Percentiles rank a stretch among this genome's conserved stretches.
phyloP scores from a whole-genome alignment of 73 alveolate species.

The Paramecium octaurelia region DNA sequence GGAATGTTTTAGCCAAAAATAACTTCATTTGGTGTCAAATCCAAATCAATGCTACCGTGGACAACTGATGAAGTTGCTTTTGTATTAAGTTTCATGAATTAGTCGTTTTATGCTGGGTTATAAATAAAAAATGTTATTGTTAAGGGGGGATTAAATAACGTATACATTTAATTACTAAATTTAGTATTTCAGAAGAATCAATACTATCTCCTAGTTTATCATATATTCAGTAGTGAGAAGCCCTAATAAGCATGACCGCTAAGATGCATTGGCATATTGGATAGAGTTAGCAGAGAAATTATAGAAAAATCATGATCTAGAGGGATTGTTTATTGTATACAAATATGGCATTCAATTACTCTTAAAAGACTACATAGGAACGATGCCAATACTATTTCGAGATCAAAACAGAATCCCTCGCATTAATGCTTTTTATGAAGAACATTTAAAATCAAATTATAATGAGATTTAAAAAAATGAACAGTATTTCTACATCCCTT shows the following conservation, averaged over 20 bases:
- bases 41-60: neutral
- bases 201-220: neutral
- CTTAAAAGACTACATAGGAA: neutral
- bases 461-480: neutral
- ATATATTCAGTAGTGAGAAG: conserved; percentile 17
- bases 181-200: conserved; percentile 24
- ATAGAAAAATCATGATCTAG: neutral
- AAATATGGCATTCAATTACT: neutral
- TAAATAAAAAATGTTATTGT: neutral
- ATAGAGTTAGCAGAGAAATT: neutral
- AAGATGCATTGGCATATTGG: conserved; percentile 3
- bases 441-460: neutral
- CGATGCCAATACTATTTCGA: neutral
- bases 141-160: neutral
- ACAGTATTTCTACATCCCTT: neutral
- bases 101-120: neutral
- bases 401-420: neutral
- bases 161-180: neutral
- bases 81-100: neutral
- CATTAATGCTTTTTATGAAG: neutral
- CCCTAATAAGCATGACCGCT: neutral
- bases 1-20: neutral
- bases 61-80: neutral
- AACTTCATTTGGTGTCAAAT: neutral
- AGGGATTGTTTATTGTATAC: neutral